Evolutionary conservation across 192 early-diverging fungal genomes (phyloP).

Genomic region (Podochytrium sp.): DNA sequence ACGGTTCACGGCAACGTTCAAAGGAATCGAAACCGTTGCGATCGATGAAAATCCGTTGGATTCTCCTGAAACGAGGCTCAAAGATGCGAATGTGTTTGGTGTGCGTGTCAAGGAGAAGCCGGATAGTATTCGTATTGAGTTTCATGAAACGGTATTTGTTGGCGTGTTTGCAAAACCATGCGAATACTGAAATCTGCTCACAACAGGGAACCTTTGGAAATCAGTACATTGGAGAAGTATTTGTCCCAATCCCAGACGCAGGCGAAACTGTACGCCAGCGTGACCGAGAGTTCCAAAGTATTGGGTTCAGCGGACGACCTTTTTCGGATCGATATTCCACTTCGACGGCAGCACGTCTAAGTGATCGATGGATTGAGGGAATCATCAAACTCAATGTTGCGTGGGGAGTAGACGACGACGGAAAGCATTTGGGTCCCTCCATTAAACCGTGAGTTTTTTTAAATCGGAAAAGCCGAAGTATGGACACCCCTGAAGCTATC

Average conservation of each 20-base stretch:
- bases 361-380: conserved; percentile 38
- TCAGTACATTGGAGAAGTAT: conserved; percentile 41
- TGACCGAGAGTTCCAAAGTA: conserved; percentile 26
- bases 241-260: conserved; percentile 45
- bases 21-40: conserved; percentile 36
- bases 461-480: too few relatives aligned
- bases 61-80: neutral
- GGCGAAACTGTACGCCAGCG: conserved; percentile 21
- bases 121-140: conserved; percentile 41
- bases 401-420: conserved; percentile 50
- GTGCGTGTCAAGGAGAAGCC: conserved; percentile 50
- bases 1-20: conserved; percentile 43
- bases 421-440: conserved; percentile 40
- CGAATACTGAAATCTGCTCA: neutral
- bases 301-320: conserved; percentile 30
- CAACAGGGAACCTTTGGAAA: conserved; percentile 32
- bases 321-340: conserved; percentile 20
- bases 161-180: neutral
- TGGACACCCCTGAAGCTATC: neutral
- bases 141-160: conserved; percentile 48
- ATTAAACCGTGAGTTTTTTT: conserved; percentile 34
- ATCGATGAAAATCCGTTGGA: conserved; percentile 15
- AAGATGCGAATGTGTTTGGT: conserved; percentile 37
- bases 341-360: neutral
- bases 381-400: conserved; percentile 35